Evolutionary conservation across 345 rosid species (phyloP).

Genomic region (Microcos paniculata): DNA sequence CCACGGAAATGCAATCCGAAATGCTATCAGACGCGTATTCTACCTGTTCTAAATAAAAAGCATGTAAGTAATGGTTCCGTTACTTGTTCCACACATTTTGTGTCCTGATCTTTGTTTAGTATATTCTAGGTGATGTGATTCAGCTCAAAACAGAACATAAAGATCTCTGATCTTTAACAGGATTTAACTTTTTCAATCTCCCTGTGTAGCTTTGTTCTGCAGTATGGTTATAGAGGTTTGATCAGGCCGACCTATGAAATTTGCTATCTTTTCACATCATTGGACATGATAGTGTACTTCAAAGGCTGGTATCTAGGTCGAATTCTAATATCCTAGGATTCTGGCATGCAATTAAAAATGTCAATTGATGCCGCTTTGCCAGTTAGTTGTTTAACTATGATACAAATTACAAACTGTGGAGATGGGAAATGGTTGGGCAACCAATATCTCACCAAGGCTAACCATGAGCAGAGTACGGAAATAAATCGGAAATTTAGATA

Average conservation of each 20-base stretch:
- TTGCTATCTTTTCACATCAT: neutral
- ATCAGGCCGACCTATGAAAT: neutral
- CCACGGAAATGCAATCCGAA: constrained; percentile 82
- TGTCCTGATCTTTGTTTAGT: neutral
- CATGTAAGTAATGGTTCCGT: constrained; percentile 42
- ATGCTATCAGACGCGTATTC: constrained; percentile 51
- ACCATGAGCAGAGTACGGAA: neutral
- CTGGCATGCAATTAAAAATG: neutral
- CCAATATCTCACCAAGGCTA: neutral
- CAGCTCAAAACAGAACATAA: neutral
- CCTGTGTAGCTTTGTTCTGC: neutral
- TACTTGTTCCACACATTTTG: neutral
- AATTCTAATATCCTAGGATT: neutral
- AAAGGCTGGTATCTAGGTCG: neutral
- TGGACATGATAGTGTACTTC: neutral
- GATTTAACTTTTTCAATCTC: neutral
- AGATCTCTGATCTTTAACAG: neutral
- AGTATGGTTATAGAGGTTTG: neutral
- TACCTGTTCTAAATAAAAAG: constrained; percentile 53
- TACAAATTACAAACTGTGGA: neutral
- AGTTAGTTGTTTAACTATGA: neutral
- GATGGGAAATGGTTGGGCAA: neutral
- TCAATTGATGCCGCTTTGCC: neutral
- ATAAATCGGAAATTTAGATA: neutral
- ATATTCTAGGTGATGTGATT: neutral